phyloP scores from a whole-genome alignment of 225 moss, liverwort and hornwort genomes.

The Pseudisothecium myosuroides region DNA sequence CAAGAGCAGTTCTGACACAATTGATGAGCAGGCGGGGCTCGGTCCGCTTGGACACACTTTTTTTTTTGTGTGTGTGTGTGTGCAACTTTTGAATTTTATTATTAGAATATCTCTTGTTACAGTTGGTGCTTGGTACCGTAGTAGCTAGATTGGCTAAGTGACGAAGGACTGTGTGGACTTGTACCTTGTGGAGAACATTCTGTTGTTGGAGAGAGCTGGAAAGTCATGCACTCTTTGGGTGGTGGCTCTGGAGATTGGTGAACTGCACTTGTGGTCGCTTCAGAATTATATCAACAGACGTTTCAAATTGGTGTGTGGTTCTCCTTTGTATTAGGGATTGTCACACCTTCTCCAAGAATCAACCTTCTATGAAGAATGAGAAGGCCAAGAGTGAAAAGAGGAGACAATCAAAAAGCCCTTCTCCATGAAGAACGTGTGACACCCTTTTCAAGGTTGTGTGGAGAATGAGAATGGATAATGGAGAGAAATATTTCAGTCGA shows the following conservation, averaged over 20 bases:
- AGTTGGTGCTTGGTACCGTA: not conserved
- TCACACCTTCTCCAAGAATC: too few species aligned
- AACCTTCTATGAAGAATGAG: too few species aligned
- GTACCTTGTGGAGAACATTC: not conserved
- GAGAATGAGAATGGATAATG: too few species aligned
- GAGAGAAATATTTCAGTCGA: too few species aligned
- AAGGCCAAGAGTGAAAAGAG: too few species aligned
- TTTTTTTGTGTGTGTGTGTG: too few species aligned
- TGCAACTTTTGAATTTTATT: not conserved
- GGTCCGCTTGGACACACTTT: not conserved
- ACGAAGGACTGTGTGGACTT: not conserved
- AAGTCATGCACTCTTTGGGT: not conserved
- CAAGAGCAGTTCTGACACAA: not conserved
- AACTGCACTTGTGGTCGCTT: not conserved
- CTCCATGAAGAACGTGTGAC: too few species aligned
- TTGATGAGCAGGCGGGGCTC: not conserved
- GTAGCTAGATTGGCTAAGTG: not conserved
- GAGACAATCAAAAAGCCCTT: too few species aligned
- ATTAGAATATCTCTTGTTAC: not conserved
- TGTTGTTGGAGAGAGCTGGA: not conserved
- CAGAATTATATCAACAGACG: not conserved
- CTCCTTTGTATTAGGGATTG: not conserved
- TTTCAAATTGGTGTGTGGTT: not conserved
- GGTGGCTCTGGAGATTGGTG: not conserved
- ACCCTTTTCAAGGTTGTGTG: too few species aligned